Conservation (phyloP, 2,329 filamentous ascomycete species). For the Tolypocladium amazonense region DNA sequence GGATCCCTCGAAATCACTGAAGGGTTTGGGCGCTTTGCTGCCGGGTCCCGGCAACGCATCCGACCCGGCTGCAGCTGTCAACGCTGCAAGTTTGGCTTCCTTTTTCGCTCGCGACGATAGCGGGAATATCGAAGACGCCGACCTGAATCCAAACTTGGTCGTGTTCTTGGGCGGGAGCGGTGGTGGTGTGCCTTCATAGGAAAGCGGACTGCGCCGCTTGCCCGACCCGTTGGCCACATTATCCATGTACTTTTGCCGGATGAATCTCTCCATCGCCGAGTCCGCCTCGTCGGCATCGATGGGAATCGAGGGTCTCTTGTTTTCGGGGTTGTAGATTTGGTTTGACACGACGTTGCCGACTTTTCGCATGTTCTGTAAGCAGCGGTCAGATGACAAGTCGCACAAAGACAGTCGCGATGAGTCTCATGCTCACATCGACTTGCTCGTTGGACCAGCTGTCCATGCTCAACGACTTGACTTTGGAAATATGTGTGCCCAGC, state of each 20-base stretch:
- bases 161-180: constrained; percentile 54
- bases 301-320: constrained; percentile 72
- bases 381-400: background rate
- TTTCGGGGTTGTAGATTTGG: constrained; percentile 78
- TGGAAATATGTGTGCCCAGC: constrained; percentile 93
- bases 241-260: constrained; percentile 85
- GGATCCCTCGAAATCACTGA: constrained; percentile 45
- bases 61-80: constrained; percentile 12
- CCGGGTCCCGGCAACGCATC: constrained; percentile 28
- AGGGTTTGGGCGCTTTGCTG: constrained; percentile 57
- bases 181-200: constrained; percentile 48
- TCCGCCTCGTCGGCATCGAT: constrained; percentile 89
- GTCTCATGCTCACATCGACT: constrained; percentile 61
- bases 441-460: constrained; percentile 95
- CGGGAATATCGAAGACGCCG: constrained; percentile 57
- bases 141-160: constrained; percentile 49
- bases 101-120: constrained; percentile 51
- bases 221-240: constrained; percentile 24
- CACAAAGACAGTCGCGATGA: background rate
- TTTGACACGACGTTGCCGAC: constrained; percentile 83
- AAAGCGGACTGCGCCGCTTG: constrained; percentile 35
- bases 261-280: constrained; percentile 89
- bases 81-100: constrained; percentile 25
- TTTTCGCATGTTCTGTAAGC: constrained; percentile 75
- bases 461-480: constrained; percentile 98